Evolutionary conservation across 768 basidiomycete genomes (phyloP).

Genomic region (Pleurotus tuoliensis): DNA sequence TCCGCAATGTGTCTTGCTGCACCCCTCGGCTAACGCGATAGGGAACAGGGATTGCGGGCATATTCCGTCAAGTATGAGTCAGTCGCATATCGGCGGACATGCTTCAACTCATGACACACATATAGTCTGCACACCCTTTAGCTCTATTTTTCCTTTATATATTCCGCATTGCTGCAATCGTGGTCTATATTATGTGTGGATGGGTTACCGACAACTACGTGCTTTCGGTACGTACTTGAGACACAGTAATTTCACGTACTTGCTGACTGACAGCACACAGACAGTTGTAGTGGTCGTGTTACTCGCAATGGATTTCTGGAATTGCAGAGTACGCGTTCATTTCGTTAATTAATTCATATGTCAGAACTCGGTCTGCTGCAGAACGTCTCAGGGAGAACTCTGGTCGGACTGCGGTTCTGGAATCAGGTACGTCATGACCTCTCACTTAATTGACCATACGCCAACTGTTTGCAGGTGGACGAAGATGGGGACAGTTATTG

Average conservation of each 20-base stretch:
- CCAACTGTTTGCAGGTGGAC: slow-evolving; percentile 58
- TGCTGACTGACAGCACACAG: slow-evolving; percentile 31
- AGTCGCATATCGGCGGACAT: slow-evolving; percentile 6
- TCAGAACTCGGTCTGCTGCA: slow-evolving; percentile 22
- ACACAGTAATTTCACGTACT: background rate
- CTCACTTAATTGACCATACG: background rate
- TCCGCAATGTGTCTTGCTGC: slow-evolving; percentile 7
- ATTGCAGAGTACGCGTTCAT: slow-evolving; percentile 66
- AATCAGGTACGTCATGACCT: slow-evolving; percentile 62
- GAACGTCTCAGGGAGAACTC: slow-evolving; percentile 91
- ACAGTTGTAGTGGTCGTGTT: slow-evolving; percentile 92
- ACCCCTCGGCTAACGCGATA: slow-evolving; percentile 4
- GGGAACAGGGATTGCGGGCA: slow-evolving; percentile 60
- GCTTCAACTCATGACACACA: slow-evolving; percentile 7
- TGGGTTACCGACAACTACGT: slow-evolving; percentile 90
- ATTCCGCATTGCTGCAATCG: slow-evolving; percentile 85
- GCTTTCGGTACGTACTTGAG: slow-evolving; percentile 63
- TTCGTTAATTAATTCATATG: background rate
- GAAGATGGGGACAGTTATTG: slow-evolving; percentile 95
- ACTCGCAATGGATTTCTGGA: slow-evolving; percentile 98
- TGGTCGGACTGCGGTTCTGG: slow-evolving; percentile 97
- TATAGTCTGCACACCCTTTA: slow-evolving; percentile 76
- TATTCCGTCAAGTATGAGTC: slow-evolving; percentile 65
- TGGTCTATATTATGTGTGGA: slow-evolving; percentile 91
- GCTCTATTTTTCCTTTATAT: slow-evolving; percentile 86